A percentile compares a stretch with the other conserved stretches of the same genome.
Conservation (phyloP, 2,329 filamentous ascomycete species). For the Aaosphaeria pasadenensis region DNA sequence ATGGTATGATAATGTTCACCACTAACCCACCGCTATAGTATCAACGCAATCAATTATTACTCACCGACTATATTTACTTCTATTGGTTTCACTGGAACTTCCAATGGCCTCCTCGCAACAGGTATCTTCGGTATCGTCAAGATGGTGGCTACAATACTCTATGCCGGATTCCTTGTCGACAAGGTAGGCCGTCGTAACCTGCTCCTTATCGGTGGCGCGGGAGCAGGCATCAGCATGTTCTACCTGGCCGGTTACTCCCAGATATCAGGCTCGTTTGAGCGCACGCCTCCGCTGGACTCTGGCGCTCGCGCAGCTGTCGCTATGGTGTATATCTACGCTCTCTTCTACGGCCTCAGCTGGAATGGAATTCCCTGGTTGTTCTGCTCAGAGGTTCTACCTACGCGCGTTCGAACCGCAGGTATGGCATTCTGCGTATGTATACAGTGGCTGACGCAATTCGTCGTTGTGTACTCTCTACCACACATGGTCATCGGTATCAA, state of each 20-base stretch:
- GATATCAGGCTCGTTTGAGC: slow-evolving; percentile 29
- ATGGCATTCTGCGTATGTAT: slow-evolving; percentile 29
- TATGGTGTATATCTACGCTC: slow-evolving; percentile 67
- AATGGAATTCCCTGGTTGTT: slow-evolving; percentile 72
- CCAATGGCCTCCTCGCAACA: slow-evolving; percentile 60
- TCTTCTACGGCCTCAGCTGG: slow-evolving; percentile 63
- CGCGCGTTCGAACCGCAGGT: slow-evolving; percentile 53
- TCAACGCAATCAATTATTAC: slow-evolving; percentile 11
- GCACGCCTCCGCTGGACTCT: slow-evolving; percentile 24
- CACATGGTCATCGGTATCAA: slow-evolving; percentile 70
- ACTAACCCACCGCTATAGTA: background rate
- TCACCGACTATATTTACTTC: slow-evolving; percentile 52
- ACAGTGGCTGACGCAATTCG: slow-evolving; percentile 57
- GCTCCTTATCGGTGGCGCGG: slow-evolving; percentile 59
- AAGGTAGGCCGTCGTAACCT: slow-evolving; percentile 57
- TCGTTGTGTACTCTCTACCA: slow-evolving; percentile 66
- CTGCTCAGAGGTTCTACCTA: slow-evolving; percentile 70
- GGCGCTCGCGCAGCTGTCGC: slow-evolving; percentile 53
- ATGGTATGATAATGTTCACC: background rate
- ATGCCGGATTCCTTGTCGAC: slow-evolving; percentile 66
- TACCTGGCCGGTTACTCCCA: slow-evolving; percentile 59
- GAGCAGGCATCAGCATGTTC: slow-evolving; percentile 60
- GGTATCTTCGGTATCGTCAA: slow-evolving; percentile 74
- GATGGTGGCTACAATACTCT: slow-evolving; percentile 62
- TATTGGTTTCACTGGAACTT: slow-evolving; percentile 58